Evolutionary conservation across 495 filamentous ascomycete species (phyloP), one percentile per base, ranked within the genome.

Genomic region (Penicillium chermesinum): DNA sequence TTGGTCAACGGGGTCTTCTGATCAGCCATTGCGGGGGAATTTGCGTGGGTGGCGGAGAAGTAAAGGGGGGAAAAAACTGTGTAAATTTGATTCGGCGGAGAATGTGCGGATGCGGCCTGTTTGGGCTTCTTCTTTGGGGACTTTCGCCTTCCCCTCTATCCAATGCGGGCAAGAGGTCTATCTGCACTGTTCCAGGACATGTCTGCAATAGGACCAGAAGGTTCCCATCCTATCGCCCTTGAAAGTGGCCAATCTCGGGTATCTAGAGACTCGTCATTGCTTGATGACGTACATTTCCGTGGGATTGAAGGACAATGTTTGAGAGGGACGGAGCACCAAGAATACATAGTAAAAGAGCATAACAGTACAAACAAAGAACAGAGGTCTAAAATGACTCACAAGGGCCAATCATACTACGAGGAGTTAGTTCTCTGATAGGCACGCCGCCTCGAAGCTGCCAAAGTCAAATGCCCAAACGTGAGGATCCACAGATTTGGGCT

Each of bases 1-100:
- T 61, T 30, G 5, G 54, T 40, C 56, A 30, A 30, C n/a, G n/a
- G 60, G 58, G 83, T 85, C 50, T 55, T 45, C 15, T 59, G 54
- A 42, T 56, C 58, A 46, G 43, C 43, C 66, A 68, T 71, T 41
- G 40, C 54, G 45, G 48, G 22, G 47, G 33, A 20, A 16, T 38
- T 21, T 20, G 27, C n/a, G 38, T 38, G 44, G 19, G 15, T 32
- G 7, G 42, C 12, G 40, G 17, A n/a, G 34, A 41, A 41, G 20
- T 46, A 41, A 27, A 46, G 27, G 36, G 18, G 43, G 42, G 49
- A 52, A 43, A 20, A 10, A 20, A n/a, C 13, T 37, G n/a, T n/a
- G n/a, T 20, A 36, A 51, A 27, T 51, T 51, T 46, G 49, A 41
- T 27, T 34, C 17, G 15, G 33, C 15, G 10, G 16, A 13, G 46